phyloP scores from a whole-genome alignment of 2,329 filamentous ascomycete genomes.

The Colletotrichum tofieldiae region DNA sequence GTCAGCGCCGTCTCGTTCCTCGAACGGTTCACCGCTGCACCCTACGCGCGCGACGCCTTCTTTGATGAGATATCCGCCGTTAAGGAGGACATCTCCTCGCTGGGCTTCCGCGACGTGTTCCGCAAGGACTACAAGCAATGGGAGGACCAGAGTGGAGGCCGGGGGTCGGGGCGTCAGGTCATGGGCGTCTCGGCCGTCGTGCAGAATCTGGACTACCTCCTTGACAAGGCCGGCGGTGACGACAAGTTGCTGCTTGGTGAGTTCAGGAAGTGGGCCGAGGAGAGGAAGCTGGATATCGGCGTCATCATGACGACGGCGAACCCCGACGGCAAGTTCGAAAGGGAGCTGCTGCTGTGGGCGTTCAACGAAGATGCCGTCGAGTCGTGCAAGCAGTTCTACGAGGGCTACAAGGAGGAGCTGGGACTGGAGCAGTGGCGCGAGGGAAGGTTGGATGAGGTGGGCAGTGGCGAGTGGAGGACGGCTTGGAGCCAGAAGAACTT shows the following conservation, averaged over 20 bases:
- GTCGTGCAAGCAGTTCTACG: conserved; percentile 70
- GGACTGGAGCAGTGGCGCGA: conserved; percentile 69
- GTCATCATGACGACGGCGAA: conserved; percentile 80
- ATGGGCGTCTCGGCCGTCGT: conserved; percentile 78
- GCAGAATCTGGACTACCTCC: conserved; percentile 73
- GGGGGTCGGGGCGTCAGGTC: conserved; percentile 44
- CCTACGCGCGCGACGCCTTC: conserved; percentile 70
- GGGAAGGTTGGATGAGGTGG: conserved; percentile 61
- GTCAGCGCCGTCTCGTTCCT: conserved; percentile 70
- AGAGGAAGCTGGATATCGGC: conserved; percentile 73
- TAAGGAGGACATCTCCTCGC: conserved; percentile 76
- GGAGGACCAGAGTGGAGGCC: conserved; percentile 65
- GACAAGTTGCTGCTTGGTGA: conserved; percentile 62
- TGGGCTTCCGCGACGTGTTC: conserved; percentile 78
- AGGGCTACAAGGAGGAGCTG: conserved; percentile 63
- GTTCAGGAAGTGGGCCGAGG: conserved; percentile 68
- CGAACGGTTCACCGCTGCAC: conserved; percentile 56
- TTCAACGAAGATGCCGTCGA: conserved; percentile 63
- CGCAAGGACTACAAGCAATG: conserved; percentile 91
- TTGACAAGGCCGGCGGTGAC: conserved; percentile 63
- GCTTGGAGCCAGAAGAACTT: conserved; percentile 79
- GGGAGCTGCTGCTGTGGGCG: conserved; percentile 80
- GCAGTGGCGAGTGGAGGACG: conserved; percentile 63
- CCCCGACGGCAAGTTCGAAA: conserved; percentile 68
- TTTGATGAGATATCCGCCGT: conserved; percentile 73